Evolutionary conservation across 148 eudicot genomes (phyloP).

Genomic region (Selenicereus undatus): DNA sequence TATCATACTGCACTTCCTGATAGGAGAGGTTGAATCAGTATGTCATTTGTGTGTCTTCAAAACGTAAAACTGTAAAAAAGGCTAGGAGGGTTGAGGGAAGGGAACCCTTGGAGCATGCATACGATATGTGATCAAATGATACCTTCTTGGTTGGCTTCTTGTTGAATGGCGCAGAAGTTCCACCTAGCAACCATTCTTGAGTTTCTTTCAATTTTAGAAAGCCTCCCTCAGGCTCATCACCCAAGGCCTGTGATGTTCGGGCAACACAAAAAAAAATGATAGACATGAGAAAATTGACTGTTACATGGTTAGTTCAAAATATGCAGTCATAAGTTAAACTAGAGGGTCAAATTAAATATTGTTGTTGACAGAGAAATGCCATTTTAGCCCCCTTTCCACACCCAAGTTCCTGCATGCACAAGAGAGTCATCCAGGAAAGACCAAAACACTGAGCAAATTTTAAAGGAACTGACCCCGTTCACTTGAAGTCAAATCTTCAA

Average conservation of each 20-base stretch:
- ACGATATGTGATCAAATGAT: constrained; percentile 9
- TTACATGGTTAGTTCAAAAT: background rate
- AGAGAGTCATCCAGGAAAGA: background rate
- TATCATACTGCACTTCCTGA: constrained; percentile 64
- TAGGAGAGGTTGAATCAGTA: constrained; percentile 28
- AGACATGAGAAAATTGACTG: background rate
- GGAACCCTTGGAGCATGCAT: constrained; percentile 14
- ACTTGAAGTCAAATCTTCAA: background rate
- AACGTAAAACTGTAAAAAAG: constrained; percentile 12
- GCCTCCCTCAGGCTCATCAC: constrained; percentile 73
- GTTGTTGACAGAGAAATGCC: background rate
- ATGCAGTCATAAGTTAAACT: background rate
- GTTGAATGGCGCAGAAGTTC: constrained; percentile 64
- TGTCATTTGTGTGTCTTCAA: constrained; percentile 11
- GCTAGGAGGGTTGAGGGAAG: constrained; percentile 7
- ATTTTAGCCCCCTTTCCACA: background rate
- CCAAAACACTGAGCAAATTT: background rate
- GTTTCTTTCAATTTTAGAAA: constrained; percentile 71
- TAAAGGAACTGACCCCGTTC: background rate
- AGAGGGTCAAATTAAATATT: background rate
- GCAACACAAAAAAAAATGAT: constrained; percentile 6
- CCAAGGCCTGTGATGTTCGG: constrained; percentile 25
- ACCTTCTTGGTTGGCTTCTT: constrained; percentile 62
- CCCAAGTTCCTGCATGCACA: background rate
- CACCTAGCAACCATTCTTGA: constrained; percentile 81